Percentiles rank a stretch among this genome's conserved stretches.
These are phyloP conservation scores for Beauveria scarabaeidicola DNA, from an alignment of 2,329 filamentous ascomycete genomes.

Conservation along the genomic window DNA sequence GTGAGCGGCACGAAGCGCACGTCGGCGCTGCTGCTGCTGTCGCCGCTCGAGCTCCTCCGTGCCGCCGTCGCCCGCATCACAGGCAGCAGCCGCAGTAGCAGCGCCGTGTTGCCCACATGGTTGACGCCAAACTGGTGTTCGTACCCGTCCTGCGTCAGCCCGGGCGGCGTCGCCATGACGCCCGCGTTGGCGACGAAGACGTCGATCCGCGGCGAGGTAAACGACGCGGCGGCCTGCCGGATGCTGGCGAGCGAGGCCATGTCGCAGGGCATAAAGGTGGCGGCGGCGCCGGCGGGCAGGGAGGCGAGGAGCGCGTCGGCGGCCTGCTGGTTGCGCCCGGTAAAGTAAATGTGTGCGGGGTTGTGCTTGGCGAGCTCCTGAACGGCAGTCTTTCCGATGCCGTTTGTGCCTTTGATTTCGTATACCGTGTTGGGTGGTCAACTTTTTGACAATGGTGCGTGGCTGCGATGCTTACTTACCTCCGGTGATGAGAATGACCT, in stretches of 20 bases:
- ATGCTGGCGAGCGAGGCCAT: constrained; percentile 41
- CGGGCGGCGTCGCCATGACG: constrained; percentile 22
- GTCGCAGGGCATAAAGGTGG: constrained; percentile 35
- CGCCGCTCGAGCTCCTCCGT: neutral
- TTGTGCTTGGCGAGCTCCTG: constrained; percentile 28
- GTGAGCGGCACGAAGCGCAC: constrained; percentile 21
- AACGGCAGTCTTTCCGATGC: constrained; percentile 21
- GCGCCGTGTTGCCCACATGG: constrained; percentile 22
- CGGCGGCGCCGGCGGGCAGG: neutral
- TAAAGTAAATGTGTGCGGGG: constrained; percentile 46
- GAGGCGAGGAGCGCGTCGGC: constrained; percentile 35
- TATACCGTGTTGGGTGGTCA: neutral
- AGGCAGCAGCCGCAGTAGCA: constrained; percentile 27
- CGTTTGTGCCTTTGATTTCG: constrained; percentile 25
- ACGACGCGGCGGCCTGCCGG: constrained; percentile 29
- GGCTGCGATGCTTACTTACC: constrained; percentile 26
- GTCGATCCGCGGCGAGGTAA: constrained; percentile 34
- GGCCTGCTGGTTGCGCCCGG: constrained; percentile 37
- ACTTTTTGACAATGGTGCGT: neutral
- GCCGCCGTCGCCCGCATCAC: constrained; percentile 16
- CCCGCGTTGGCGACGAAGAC: constrained; percentile 32
- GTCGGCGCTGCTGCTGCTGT: constrained; percentile 5
- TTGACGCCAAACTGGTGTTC: constrained; percentile 30
- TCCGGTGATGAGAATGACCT: constrained; percentile 43
- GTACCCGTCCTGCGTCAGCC: constrained; percentile 24